phyloP scores from a whole-genome alignment of 2,329 filamentous ascomycete species.

The Penicillium polonicum region DNA sequence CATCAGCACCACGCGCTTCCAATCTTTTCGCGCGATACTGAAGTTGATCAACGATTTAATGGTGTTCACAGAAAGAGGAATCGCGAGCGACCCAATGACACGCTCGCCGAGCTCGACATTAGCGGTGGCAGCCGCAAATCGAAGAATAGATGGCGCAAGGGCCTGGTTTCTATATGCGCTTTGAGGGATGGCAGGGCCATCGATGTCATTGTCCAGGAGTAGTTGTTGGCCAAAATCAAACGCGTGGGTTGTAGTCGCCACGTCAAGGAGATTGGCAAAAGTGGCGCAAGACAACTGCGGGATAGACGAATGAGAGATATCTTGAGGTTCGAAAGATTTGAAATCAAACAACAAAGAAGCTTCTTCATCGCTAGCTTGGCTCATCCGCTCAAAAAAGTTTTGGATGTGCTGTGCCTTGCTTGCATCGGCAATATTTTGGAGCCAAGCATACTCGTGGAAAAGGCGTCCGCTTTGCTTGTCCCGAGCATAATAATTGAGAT shows the following conservation, averaged over 20 bases:
- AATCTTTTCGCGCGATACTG: constrained; percentile 34
- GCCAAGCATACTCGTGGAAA: constrained; percentile 31
- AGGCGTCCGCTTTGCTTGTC: constrained; percentile 29
- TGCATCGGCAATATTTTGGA: constrained; percentile 37
- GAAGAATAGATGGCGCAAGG: constrained; percentile 54
- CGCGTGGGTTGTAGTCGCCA: constrained; percentile 47
- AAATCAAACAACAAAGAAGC: constrained; percentile 20
- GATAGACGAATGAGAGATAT: constrained; percentile 31
- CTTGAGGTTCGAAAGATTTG: constrained; percentile 15
- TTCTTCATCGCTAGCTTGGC: constrained; percentile 11
- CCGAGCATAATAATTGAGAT: constrained; percentile 27
- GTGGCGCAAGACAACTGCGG: constrained; percentile 47
- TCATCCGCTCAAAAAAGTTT: constrained; percentile 30
- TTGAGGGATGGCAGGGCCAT: constrained; percentile 53
- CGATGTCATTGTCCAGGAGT: constrained; percentile 52
- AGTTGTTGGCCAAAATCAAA: constrained; percentile 55
- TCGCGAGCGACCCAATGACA: constrained; percentile 30
- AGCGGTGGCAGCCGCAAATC: constrained; percentile 53
- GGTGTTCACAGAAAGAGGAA: constrained; percentile 37
- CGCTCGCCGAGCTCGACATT: constrained; percentile 38
- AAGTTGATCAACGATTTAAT: constrained; percentile 38
- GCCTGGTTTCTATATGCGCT: constrained; percentile 47
- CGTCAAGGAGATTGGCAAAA: constrained; percentile 52
- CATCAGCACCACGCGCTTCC: constrained; percentile 34
- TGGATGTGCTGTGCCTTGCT: constrained; percentile 37